Base-by-base conservation (phyloP, 139 green algal species). In the Tetradesmus lagerheimii region DNA sequence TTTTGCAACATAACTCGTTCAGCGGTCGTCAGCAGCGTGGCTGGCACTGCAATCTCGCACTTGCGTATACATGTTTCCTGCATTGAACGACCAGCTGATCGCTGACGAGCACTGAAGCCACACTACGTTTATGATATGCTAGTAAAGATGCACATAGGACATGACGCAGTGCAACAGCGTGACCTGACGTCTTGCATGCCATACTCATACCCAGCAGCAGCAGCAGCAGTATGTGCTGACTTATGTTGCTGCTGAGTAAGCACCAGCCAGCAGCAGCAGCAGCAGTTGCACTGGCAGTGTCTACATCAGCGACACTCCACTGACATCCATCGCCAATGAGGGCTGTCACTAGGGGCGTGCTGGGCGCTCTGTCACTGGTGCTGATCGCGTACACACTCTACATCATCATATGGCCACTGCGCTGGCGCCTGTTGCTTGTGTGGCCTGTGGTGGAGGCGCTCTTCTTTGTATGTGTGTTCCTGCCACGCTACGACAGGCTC, bases 351-450 rank as follows among this genome's bases (percentile, higher is more conserved):
- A n/a, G 57, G 57, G 57, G 57, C 12, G 57, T 71, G 57, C 57
- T 89, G 41, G 85, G 85, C 8, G 66, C 45, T 15, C n/a, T 16
- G 57, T 41, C 85, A 1, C 47, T 89, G 34, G 34, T 89, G 9
- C 8, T 41, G 16, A 64, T 64, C 9, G 85, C 71, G 3, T 89
- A 85, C 45, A 83, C 74, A 27, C 45, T 89, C 2, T 89, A 43
- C 31, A 15, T 5, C 38, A 89, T 89, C 41, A 38, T 89, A 0
- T 89, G 85, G 85, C 85, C 85, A 9, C 47, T 89, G 71, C 43
- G 85, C 20, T 89, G 41, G 39, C 80, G 53, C 4, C 74, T 89
- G 31, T 1, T 83, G 20, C 2, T 37, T 2, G 57, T 53, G 20
- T 89, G 85, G 85, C 34, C 18, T 9, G 74, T 83, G 1, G 39